phyloP scores from a whole-genome alignment of 2,329 filamentous ascomycete species.

The Colletotrichum sp. region DNA sequence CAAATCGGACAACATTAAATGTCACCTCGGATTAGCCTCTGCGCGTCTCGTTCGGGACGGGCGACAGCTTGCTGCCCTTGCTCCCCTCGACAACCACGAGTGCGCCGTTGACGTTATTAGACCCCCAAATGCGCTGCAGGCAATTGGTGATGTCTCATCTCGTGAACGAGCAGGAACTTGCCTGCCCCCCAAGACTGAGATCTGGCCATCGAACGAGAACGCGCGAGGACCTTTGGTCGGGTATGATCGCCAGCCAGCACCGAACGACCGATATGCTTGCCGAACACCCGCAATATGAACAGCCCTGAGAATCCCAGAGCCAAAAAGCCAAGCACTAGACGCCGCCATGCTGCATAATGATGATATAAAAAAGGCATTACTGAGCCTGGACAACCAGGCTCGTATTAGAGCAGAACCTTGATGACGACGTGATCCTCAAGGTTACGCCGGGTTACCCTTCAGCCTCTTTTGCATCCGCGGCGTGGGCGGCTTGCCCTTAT shows the following conservation, averaged over 20 bases:
- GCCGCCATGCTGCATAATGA: conserved; percentile 42
- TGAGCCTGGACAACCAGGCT: neutral
- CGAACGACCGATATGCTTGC: conserved; percentile 18
- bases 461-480: conserved; percentile 61
- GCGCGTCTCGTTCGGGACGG: neutral
- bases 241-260: conserved; percentile 8
- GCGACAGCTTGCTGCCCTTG: neutral
- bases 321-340: conserved; percentile 30
- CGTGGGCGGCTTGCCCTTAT: conserved; percentile 58
- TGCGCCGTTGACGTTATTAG: neutral
- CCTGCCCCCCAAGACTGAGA: neutral
- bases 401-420: conserved; percentile 11
- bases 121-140: conserved; percentile 8
- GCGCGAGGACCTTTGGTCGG: neutral
- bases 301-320: conserved; percentile 23
- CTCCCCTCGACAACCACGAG: neutral
- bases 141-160: neutral
- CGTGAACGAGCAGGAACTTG: neutral
- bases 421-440: conserved; percentile 1
- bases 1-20: neutral
- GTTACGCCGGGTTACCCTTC: conserved; percentile 49
- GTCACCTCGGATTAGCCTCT: conserved; percentile 11
- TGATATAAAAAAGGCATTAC: conserved; percentile 31
- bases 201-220: conserved; percentile 4
- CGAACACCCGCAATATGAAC: conserved; percentile 20